Evolutionary conservation across 2,329 filamentous ascomycete species (phyloP), one percentile per base, ranked within the genome.

Genomic region (Calonectria pseudoturangicola): DNA sequence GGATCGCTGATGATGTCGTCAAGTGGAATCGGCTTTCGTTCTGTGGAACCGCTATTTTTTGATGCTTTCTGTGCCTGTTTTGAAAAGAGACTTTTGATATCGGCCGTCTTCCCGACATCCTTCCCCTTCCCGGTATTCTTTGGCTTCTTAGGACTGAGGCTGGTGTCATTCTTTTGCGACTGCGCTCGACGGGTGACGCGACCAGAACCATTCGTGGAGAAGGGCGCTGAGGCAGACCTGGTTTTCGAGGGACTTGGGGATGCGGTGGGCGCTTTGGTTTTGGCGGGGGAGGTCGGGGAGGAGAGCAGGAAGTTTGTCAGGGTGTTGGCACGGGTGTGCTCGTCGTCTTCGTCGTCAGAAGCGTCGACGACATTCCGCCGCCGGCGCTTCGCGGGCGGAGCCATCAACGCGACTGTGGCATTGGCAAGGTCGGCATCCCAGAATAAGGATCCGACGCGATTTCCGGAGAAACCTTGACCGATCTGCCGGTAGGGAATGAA

Each of bases 61-160:
- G 85, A 80, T 25, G 85, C 85, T 47, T 86, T 87, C 74, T 91
- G 89, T 9, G 88, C 88, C 80, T 93, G 91, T 63, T 87, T 91
- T 21, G 90, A 91, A 76, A 93, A 93, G 21, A 93, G 85, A 0
- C 89, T 87, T 77, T 88, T 85, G 16, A 93, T 84, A 76, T 93
- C 88, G 4, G 86, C 90, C 8, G 88, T 88, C 73, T 88, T 90
- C 6, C 86, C 87, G 74, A 87, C 90, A 66, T 89, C 88, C 8
- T 86, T 86, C 7, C 81, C 73, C 72, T 86, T 88, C n/a, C 78
- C 80, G 47, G 78, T 77, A 41, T 79, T 82, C 33, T 83, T 86
- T 3, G 80, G 73, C 77, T 88, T 89, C 70, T 84, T 85, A 28
- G 83, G 80, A 73, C 78, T 84, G 78, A 83, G 51, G 75, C 75